Conservation (phyloP, 106 monocot genomes). For the Acanthochlamys bracteata region DNA sequence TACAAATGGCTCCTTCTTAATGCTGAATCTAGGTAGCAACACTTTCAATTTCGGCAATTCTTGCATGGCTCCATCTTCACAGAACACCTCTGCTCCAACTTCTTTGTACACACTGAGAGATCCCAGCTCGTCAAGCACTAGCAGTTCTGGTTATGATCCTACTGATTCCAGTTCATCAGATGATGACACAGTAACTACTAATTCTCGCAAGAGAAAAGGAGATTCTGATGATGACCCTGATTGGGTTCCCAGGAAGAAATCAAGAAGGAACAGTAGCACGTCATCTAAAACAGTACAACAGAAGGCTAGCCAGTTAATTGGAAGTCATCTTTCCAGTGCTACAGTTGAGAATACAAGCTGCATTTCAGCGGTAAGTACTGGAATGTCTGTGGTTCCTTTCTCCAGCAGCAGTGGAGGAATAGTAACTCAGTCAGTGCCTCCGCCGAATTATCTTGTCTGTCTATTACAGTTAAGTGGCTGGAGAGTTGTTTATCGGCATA, state of each 20-base stretch:
- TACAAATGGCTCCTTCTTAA: conserved; percentile 30
- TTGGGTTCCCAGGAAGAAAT: conserved; percentile 32
- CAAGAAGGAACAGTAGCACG: conserved; percentile 8
- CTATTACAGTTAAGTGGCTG: conserved; percentile 46
- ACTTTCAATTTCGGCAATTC: conserved; percentile 21
- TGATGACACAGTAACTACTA: background rate
- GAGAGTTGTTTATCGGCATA: conserved; percentile 27
- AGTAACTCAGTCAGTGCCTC: conserved; percentile 3
- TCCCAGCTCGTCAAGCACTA: background rate
- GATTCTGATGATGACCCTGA: conserved; percentile 29
- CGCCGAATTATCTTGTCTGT: conserved; percentile 32
- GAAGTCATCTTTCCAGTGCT: background rate
- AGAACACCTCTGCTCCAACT: conserved; percentile 3
- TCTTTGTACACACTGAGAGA: background rate
- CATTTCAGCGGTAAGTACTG: background rate
- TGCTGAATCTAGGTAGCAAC: conserved; percentile 32
- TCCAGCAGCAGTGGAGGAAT: background rate
- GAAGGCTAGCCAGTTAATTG: background rate
- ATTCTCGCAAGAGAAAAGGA: conserved; percentile 4
- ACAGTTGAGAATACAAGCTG: background rate
- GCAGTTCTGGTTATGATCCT: background rate
- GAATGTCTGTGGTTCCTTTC: background rate
- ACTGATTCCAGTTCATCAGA: conserved; percentile 15
- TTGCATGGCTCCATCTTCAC: background rate
- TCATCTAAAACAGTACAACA: conserved; percentile 1